These are phyloP conservation scores for Clavulina sp. DNA, from an alignment of 768 basidiomycete species.

Conservation along the genomic window DNA sequence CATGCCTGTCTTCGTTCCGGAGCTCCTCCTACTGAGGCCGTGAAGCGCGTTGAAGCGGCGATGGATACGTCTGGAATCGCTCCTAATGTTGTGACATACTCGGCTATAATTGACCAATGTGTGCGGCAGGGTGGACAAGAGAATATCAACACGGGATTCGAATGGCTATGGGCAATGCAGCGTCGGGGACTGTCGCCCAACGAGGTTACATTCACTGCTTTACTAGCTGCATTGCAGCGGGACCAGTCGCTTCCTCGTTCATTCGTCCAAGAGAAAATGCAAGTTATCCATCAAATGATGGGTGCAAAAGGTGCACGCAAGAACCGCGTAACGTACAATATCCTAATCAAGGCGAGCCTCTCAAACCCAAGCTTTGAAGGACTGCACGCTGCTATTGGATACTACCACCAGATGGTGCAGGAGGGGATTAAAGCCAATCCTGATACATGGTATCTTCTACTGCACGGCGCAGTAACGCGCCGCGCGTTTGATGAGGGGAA, in stretches of 20 bases:
- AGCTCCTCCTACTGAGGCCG: constrained; percentile 40
- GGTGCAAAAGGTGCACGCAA: constrained; percentile 33
- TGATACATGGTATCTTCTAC: constrained; percentile 63
- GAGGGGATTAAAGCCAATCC: constrained; percentile 30
- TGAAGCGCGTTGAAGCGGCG: constrained; percentile 40
- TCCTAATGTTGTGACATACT: constrained; percentile 62
- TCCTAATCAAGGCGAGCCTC: constrained; percentile 52
- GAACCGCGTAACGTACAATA: constrained; percentile 55
- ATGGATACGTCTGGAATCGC: constrained; percentile 63
- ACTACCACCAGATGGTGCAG: constrained; percentile 43
- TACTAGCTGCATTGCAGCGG: constrained; percentile 57
- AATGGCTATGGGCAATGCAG: constrained; percentile 67
- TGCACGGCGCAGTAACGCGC: constrained; percentile 42
- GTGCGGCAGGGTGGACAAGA: constrained; percentile 36
- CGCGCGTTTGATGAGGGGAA: constrained; percentile 44
- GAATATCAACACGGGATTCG: constrained; percentile 42
- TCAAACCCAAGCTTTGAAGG: constrained; percentile 33
- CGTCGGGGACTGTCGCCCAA: constrained; percentile 35
- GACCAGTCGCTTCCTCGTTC: constrained; percentile 31
- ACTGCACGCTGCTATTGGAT: constrained; percentile 34
- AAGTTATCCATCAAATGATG: constrained; percentile 42
- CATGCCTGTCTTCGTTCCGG: constrained; percentile 55
- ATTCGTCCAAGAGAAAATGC: constrained; percentile 29
- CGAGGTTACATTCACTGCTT: constrained; percentile 66
- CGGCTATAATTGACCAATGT: constrained; percentile 60